A percentile compares a stretch with the other conserved stretches of the same genome.
Conservation (phyloP, 2,329 filamentous ascomycete species). For the Cordyceps tenuipes region DNA sequence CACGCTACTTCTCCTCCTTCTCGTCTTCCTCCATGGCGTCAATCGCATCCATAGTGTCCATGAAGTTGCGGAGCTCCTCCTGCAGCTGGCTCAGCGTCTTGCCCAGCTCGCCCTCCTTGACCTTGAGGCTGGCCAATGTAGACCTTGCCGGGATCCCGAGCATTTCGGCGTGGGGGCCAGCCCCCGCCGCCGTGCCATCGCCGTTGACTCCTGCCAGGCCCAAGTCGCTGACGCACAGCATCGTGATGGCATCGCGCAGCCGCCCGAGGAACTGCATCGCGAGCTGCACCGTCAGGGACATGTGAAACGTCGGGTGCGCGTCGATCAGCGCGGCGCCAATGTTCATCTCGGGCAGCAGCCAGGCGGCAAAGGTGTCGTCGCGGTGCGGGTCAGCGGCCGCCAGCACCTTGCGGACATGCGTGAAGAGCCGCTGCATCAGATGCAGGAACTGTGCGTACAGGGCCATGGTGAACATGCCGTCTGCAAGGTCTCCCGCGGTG, state of each 20-base stretch:
- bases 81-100: conserved; percentile 15
- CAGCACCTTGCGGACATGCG: conserved; percentile 27
- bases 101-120: conserved; percentile 16
- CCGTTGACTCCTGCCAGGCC: background rate
- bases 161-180: conserved; percentile 17
- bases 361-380: conserved; percentile 24
- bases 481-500: conserved; percentile 27
- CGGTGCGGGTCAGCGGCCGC: conserved; percentile 18
- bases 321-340: conserved; percentile 33
- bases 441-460: conserved; percentile 32
- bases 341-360: conserved; percentile 33
- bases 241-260: conserved; percentile 24
- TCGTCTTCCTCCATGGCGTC: conserved; percentile 2
- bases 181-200: conserved; percentile 4
- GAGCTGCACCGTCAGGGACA: conserved; percentile 34
- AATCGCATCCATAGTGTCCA: conserved; percentile 14
- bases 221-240: conserved; percentile 19
- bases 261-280: conserved; percentile 32
- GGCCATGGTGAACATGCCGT: conserved; percentile 30
- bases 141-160: conserved; percentile 14
- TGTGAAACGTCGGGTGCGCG: conserved; percentile 31
- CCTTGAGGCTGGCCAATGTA: conserved; percentile 15
- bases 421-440: conserved; percentile 32
- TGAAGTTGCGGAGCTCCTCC: conserved; percentile 15
- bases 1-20: background rate